Evolutionary conservation across 1,284 basidiomycete species (phyloP).

Genomic region (Schizophyllum amplum): DNA sequence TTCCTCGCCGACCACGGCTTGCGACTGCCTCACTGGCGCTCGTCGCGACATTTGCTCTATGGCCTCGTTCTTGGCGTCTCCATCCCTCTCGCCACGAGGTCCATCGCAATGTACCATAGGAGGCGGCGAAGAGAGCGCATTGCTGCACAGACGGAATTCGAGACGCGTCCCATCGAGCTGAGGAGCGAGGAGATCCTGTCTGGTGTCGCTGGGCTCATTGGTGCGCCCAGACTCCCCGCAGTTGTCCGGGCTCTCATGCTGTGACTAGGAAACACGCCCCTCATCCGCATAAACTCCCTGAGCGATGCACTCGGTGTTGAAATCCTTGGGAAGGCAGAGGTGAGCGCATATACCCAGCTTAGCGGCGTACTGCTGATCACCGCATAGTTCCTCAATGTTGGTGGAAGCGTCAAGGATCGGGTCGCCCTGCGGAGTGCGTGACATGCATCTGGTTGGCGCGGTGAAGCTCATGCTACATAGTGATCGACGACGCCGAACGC

Average conservation of each 20-base stretch:
- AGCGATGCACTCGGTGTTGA: conserved; percentile 90
- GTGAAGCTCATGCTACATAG: conserved; percentile 30
- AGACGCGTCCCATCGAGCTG: conserved; percentile 64
- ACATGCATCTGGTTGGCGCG: not conserved
- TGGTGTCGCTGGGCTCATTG: conserved; percentile 79
- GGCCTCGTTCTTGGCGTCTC: conserved; percentile 11
- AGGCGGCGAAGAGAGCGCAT: conserved; percentile 10
- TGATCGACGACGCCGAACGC: conserved; percentile 90
- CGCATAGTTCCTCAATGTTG: conserved; percentile 85
- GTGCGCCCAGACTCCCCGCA: conserved; percentile 31
- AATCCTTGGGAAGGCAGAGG: conserved; percentile 94
- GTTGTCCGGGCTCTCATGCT: not conserved
- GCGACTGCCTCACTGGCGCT: not conserved
- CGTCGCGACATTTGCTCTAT: not conserved
- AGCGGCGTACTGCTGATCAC: not conserved
- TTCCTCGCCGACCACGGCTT: not conserved
- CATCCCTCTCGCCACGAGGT: conserved; percentile 10
- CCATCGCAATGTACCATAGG: conserved; percentile 10
- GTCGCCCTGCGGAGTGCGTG: conserved; percentile 82
- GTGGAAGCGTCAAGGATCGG: conserved; percentile 96
- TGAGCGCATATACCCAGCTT: conserved; percentile 22
- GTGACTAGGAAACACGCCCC: conserved; percentile 80
- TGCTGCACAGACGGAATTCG: conserved; percentile 22
- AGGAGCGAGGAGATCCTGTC: conserved; percentile 66
- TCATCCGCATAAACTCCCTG: conserved; percentile 86